phyloP scores from a whole-genome alignment of 1,284 basidiomycete species.

The Rhodofomes roseus region DNA sequence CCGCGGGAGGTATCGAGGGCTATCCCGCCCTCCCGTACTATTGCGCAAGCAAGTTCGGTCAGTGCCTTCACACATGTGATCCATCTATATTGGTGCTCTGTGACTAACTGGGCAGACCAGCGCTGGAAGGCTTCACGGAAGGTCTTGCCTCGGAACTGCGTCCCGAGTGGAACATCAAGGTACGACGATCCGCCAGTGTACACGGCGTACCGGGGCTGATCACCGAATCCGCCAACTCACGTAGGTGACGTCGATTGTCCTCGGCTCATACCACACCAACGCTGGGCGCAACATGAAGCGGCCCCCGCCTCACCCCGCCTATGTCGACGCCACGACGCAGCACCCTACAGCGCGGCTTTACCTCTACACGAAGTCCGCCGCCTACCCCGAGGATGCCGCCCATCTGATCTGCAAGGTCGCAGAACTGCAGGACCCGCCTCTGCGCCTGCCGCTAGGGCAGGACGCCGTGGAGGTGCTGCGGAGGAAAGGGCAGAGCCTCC shows the following conservation, averaged over 20 bases:
- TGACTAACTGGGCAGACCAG: too few relatives aligned
- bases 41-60: slow-evolving; percentile 28
- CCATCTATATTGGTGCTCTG: too few relatives aligned
- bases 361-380: not conserved
- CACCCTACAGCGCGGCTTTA: not conserved
- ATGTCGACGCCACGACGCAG: not conserved
- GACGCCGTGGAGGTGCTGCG: slow-evolving; percentile 5
- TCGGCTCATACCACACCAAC: slow-evolving; percentile 6
- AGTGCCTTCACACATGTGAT: too few relatives aligned
- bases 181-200: slow-evolving; percentile 1
- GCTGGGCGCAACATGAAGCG: not conserved
- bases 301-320: slow-evolving; percentile 1
- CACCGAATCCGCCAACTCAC: too few relatives aligned
- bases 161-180: slow-evolving; percentile 41
- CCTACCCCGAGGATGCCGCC: slow-evolving; percentile 5
- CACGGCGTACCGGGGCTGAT: not conserved
- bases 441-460: slow-evolving; percentile 26
- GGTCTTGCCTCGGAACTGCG: slow-evolving; percentile 30
- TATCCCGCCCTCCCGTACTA: slow-evolving; percentile 29
- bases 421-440: slow-evolving; percentile 18
- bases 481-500: slow-evolving; percentile 16
- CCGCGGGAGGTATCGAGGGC: slow-evolving; percentile 22
- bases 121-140: slow-evolving; percentile 31
- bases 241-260: slow-evolving; percentile 10
- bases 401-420: slow-evolving; percentile 5